phyloP scores from a whole-genome alignment of 306 rosid species.

The Vachellia collinsii region DNA sequence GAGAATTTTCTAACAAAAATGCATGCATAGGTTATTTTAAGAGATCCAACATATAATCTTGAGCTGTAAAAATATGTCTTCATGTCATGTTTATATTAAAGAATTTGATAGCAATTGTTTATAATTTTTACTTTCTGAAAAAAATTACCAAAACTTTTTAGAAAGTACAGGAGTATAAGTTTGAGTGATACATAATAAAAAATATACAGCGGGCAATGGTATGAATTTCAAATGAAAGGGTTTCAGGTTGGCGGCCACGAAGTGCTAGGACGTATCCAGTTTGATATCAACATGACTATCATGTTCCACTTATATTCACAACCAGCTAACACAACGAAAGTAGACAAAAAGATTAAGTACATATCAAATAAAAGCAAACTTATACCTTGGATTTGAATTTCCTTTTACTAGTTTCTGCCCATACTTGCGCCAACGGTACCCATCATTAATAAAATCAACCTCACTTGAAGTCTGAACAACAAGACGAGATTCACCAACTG shows the following conservation, averaged over 20 bases:
- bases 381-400: constrained; percentile 83
- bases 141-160: not conserved
- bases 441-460: constrained; percentile 84
- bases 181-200: constrained; percentile 1
- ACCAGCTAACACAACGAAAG: constrained; percentile 19
- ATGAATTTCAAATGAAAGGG: constrained; percentile 19
- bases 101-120: not conserved
- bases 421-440: constrained; percentile 95
- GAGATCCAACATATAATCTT: not conserved
- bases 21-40: not conserved
- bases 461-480: constrained; percentile 78
- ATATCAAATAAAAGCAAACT: constrained; percentile 34
- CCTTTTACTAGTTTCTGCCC: constrained; percentile 94
- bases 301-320: constrained; percentile 16
- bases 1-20: not conserved
- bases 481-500: constrained; percentile 55
- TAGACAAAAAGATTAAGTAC: not conserved
- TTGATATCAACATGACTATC: constrained; percentile 7
- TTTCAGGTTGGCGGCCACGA: constrained; percentile 21
- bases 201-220: constrained; percentile 15
- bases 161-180: constrained; percentile 1
- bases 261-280: constrained; percentile 7
- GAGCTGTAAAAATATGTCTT: not conserved
- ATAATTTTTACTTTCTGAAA: not conserved
- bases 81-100: not conserved